Evolutionary conservation across 768 basidiomycete species (phyloP).

Genomic region (Suillus weaverae): DNA sequence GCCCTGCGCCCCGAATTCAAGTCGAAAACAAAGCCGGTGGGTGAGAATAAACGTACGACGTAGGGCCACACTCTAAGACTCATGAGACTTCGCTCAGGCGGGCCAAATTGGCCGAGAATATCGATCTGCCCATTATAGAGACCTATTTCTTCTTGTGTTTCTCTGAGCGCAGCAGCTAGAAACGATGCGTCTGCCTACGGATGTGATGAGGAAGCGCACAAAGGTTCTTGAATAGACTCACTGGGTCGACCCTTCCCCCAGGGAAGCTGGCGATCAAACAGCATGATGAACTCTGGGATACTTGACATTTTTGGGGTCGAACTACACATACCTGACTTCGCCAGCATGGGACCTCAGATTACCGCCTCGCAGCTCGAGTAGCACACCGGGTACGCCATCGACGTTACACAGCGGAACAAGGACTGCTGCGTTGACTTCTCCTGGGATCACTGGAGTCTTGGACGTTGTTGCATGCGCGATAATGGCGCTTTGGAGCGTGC

Average conservation of each 20-base stretch:
- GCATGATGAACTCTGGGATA: background rate
- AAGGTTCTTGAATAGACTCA: background rate
- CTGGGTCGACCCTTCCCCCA: conserved; percentile 69
- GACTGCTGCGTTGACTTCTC: conserved; percentile 60
- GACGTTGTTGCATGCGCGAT: background rate
- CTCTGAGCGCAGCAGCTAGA: background rate
- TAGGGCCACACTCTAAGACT: background rate
- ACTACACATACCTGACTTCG: conserved; percentile 66
- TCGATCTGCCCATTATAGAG: conserved; percentile 42
- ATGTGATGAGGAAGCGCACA: background rate
- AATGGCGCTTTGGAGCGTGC: conserved; percentile 1
- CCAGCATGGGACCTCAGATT: conserved; percentile 69
- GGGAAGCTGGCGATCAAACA: conserved; percentile 56
- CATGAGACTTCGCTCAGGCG: conserved; percentile 43
- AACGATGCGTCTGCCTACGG: background rate
- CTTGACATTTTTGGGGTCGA: background rate
- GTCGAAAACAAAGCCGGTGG: background rate
- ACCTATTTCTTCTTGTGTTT: background rate
- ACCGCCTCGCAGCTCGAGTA: conserved; percentile 71
- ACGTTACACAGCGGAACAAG: conserved; percentile 81
- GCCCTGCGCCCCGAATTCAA: background rate
- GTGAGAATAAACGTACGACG: background rate
- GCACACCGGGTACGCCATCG: conserved; percentile 58
- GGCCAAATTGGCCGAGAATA: conserved; percentile 63
- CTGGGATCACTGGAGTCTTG: conserved; percentile 20